Conservation (phyloP, 1,284 basidiomycete species). For the Fistulina hepatica region DNA sequence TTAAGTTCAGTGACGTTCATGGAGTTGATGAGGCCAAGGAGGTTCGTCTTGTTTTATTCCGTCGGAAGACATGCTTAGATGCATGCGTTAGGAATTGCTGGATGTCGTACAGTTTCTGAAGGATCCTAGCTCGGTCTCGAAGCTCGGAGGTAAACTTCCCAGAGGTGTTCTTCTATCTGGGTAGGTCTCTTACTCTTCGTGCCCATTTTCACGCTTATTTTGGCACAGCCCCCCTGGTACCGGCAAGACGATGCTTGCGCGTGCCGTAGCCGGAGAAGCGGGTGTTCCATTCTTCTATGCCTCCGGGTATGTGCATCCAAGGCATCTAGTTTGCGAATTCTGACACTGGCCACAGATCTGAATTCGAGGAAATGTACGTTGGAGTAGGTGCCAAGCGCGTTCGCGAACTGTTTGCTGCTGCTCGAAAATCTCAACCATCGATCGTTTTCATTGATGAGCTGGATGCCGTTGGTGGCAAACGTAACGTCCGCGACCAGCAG, state of each 20-base stretch:
- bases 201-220: conserved; percentile 1
- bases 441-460: conserved; percentile 95
- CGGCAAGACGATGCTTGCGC: conserved; percentile 93
- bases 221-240: conserved; percentile 65
- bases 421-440: conserved; percentile 88
- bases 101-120: conserved; percentile 91
- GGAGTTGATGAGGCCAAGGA: conserved; percentile 92
- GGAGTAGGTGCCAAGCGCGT: conserved; percentile 95
- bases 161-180: conserved; percentile 89
- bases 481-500: conserved; percentile 78
- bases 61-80: background rate
- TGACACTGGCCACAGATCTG: conserved; percentile 46
- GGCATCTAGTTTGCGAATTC: conserved; percentile 7
- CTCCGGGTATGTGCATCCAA: conserved; percentile 45
- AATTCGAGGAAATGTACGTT: conserved; percentile 98
- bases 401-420: conserved; percentile 90
- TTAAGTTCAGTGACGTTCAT: conserved; percentile 89
- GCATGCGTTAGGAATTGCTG: conserved; percentile 59
- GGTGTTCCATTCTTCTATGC: conserved; percentile 89
- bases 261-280: conserved; percentile 95
- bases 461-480: conserved; percentile 89
- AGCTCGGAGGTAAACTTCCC: conserved; percentile 83
- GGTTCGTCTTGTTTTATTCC: conserved; percentile 26
- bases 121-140: conserved; percentile 80
- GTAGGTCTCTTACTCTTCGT: conserved; percentile 18